Percentiles rank a stretch among this genome's conserved stretches.
Evolutionary conservation across 306 rosid genomes (phyloP).

Genomic region (Macrotyloma uniflorum): DNA sequence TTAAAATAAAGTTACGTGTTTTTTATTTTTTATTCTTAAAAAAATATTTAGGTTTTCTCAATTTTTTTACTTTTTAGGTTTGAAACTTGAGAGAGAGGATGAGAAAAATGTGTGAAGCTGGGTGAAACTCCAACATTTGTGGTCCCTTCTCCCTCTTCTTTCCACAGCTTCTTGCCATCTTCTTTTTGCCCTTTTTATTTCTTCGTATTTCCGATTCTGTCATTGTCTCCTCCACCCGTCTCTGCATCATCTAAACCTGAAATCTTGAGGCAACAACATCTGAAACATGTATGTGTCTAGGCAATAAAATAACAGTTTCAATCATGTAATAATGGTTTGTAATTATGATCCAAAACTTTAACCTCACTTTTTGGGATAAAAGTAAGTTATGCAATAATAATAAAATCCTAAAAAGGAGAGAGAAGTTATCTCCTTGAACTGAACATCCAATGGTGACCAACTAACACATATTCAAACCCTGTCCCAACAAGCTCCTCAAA

Average conservation of each 20-base stretch:
- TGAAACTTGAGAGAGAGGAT: neutral
- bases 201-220: slow-evolving; percentile 15
- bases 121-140: slow-evolving; percentile 34
- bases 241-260: neutral
- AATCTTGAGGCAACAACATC: neutral
- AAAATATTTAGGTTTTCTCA: neutral
- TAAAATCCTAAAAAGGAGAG: slow-evolving; percentile 12
- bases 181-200: slow-evolving; percentile 22
- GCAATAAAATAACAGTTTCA: neutral
- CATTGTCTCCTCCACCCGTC: neutral
- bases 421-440: too few relatives aligned
- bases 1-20: slow-evolving; percentile 32
- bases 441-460: neutral
- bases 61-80: neutral
- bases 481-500: neutral
- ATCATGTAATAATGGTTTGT: slow-evolving; percentile 18
- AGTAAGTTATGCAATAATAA: neutral
- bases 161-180: slow-evolving; percentile 8
- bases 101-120: slow-evolving; percentile 30
- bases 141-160: slow-evolving; percentile 31
- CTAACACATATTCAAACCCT: neutral
- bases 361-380: slow-evolving; percentile 8
- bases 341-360: slow-evolving; percentile 7
- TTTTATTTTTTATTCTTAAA: neutral
- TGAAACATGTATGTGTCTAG: neutral